Evolutionary conservation across 2,329 filamentous ascomycete genomes (phyloP), one percentile per base, ranked within the genome.

Genomic region (Diaporthe sp.): DNA sequence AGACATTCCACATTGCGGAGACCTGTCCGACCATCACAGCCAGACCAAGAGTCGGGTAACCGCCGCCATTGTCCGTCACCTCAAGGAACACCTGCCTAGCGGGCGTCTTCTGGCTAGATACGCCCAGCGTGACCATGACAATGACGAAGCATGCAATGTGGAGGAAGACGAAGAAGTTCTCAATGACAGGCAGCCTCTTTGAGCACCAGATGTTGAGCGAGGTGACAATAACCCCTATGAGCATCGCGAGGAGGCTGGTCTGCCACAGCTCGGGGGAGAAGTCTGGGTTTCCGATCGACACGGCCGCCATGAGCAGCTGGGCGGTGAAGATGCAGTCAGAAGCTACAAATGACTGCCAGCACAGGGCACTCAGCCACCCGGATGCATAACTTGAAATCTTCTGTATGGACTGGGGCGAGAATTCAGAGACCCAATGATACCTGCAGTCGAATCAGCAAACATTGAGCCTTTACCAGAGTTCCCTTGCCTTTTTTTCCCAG

Each of bases 391-490:
- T 90, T 9, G 91, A 81, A 64, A 88, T 86, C 74, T 87, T 89
- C 77, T 90, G 86, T 52, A 84, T 85, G n/a, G 81, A 82, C 2
- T 81, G 80, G 0, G 88, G 86, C 3, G 86, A 86, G 73, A 90
- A 85, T 77, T 89, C 86, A 1, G 86, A 88, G 0, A 91, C 88
- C 89, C 89, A 91, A 78, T 91, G 89, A 77, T 91, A 91, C 64
- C 64, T 67, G 45, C 45, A 19, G 4, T 28, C 13, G 30, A 67
- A 19, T 67, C 15, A 67, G 64, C 64, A 52, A 25, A 52, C 33
- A 19, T 28, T 52, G 13, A 25, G 13, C 10, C 45, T 19, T 52
- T 3, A 19, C 10, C 61, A 45, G 4, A 4, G n/a, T n/a, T 19
- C n/a, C 12, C 12, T 52, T 64, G 17, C 9, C 9, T 22, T 38